Conservation (phyloP, 2,329 filamentous ascomycete genomes). For the Hypoxylon sp. region DNA sequence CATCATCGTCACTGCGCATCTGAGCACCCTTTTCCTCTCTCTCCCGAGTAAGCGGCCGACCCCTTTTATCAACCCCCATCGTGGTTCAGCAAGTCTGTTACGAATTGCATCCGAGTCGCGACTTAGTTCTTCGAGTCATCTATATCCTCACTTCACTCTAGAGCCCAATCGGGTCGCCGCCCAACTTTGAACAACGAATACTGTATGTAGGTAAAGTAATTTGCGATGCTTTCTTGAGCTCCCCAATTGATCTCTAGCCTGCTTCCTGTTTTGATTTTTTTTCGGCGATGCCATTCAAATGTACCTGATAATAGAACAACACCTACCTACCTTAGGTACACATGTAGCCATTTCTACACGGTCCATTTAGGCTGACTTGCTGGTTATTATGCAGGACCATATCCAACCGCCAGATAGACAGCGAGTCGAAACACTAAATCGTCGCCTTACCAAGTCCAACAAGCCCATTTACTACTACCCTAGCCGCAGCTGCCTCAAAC, state of each 20-base stretch:
- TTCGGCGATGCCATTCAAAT: background rate
- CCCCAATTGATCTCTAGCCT: slow-evolving; percentile 2
- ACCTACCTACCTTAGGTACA: background rate
- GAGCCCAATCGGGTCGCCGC: slow-evolving; percentile 32
- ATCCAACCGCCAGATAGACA: slow-evolving; percentile 7
- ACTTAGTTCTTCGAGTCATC: slow-evolving; percentile 4
- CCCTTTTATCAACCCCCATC: slow-evolving; percentile 13
- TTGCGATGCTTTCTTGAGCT: slow-evolving; percentile 15
- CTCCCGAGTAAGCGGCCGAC: background rate
- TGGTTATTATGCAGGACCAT: slow-evolving; percentile 18
- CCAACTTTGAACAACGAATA: slow-evolving; percentile 19
- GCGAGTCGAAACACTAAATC: slow-evolving; percentile 11
- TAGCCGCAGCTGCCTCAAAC: slow-evolving; percentile 20
- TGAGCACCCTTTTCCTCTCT: slow-evolving; percentile 14
- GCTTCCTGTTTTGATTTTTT: slow-evolving; percentile 1
- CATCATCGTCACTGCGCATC: slow-evolving; percentile 39
- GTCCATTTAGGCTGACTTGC: slow-evolving; percentile 25
- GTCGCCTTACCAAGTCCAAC: slow-evolving; percentile 15
- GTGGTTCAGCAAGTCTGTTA: slow-evolving; percentile 8
- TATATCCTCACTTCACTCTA: slow-evolving; percentile 12
- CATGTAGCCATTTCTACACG: background rate
- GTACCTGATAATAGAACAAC: slow-evolving; percentile 15
- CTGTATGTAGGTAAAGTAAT: slow-evolving; percentile 23
- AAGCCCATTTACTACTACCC: slow-evolving; percentile 14
- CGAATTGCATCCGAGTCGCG: slow-evolving; percentile 28